Base-by-base conservation (phyloP, 2,329 filamentous ascomycete species). In the Ploettnerulaceae sp. region DNA sequence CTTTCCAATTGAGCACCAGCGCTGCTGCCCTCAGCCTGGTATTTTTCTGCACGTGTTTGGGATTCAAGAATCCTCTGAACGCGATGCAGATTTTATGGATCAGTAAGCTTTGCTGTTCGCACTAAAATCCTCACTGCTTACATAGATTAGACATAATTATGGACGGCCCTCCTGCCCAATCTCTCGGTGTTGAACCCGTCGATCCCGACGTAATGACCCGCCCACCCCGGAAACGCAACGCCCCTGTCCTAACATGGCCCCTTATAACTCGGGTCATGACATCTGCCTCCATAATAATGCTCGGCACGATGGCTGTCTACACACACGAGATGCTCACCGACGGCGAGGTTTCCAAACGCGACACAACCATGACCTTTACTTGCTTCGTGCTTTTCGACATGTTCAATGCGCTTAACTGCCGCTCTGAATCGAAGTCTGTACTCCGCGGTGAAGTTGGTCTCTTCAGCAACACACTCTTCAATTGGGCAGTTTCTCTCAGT, bases 1-100 rank as follows among this genome's bases (percentile, higher is more conserved):
- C 93, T 0, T 98, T 98, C 69, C 94, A 98, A 71, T 78, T 98
- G 48, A 96, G 90, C 67, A 98, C 93, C 37, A 96, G 89, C 64
- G 93, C 94, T 15, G 93, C 94, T 45, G 89, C 93, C 51, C 73
- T 98, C 56, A 89, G 86, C 48, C 75, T 98, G 44, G 93, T 98
- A 14, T 80, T 98, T 57, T 69, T 98, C 61, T 96, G 90, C 73
- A 96, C 89, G 22, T 85, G 88, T 57, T 77, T 96, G 52, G 93
- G 93, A 29, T 93, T 94, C 71, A 90, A 89, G 69, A 95, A 93
- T 64, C 94, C 93, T 35, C 75, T 98, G 51, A 98, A 98, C 65
- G 89, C 93, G 39, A 98, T 98, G 93, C 93, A 98, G 71, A 98
- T 98, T 71, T 77, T 98, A 32, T 98, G 93, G 93, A 98, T 98